Base-by-base conservation (phyloP, 2,329 filamentous ascomycete genomes). In the Talaromyces piceae region DNA sequence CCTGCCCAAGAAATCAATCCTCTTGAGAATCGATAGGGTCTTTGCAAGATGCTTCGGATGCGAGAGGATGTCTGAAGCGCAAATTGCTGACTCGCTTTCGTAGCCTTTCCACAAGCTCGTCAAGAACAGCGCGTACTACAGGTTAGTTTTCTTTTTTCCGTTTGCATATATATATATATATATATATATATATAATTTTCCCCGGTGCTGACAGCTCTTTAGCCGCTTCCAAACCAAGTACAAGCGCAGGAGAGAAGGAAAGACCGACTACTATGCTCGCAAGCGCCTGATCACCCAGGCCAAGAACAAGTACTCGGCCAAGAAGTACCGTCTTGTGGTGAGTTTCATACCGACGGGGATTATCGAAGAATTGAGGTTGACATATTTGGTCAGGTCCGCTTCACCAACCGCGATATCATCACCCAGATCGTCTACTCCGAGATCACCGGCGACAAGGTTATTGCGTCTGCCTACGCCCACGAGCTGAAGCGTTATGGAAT, bases 171-270 rank as follows among this genome's bases (percentile, higher is more conserved):
- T n/a, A n/a, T n/a, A n/a, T n/a, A n/a, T n/a, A n/a, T n/a, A n/a
- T n/a, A n/a, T n/a, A n/a, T n/a, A n/a, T n/a, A n/a, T n/a, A n/a
- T n/a, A n/a, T n/a, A n/a, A n/a, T n/a, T 41, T 41, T 45, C 28
- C 3, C 25, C 31, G n/a, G 12, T 45, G 2, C 16, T 22, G 37
- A 30, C 13, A 23, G 1, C 22, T 9, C 7, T 54, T 51, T 73
- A 95, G 91, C 76, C 90, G 93, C 78, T 98, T 87, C 84, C 93
- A 98, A 83, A 96, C 93, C 74, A 98, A 98, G 87, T 98, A 96
- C 88, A 93, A 90, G 83, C 91, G 93, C 75, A 86, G 93, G 77
- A 84, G 88, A 65, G 73, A 86, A 70, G 93, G 93, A 74, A 98
- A 98, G 88, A 98, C 93, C 80, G 93, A 98, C 76, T 98, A 98